These are phyloP conservation scores for Boletus hoseneyae DNA, from an alignment of 1,284 basidiomycete species.

Conservation along the genomic window DNA sequence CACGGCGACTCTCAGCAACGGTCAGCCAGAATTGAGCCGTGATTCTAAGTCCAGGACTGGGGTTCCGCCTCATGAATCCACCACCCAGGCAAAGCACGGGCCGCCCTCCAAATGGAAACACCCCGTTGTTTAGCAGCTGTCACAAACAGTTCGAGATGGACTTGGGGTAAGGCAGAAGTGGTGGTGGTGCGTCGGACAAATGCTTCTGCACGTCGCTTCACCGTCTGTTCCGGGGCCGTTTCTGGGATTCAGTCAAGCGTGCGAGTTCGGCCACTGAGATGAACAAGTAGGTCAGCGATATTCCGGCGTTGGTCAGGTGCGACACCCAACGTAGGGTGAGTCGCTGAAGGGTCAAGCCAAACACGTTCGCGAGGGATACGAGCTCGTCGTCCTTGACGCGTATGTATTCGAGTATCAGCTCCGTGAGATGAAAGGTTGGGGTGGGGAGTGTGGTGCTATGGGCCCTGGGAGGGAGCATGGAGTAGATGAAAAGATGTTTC, in stretches of 20 bases:
- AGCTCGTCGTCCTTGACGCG: conserved; percentile 11
- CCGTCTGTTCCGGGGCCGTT: conserved; percentile 8
- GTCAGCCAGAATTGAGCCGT: no score
- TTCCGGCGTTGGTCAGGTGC: conserved; percentile 3
- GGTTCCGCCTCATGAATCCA: no score
- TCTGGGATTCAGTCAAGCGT: not conserved
- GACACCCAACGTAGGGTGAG: not conserved
- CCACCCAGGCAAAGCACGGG: no score
- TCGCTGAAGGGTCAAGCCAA: conserved; percentile 4
- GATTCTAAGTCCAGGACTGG: no score
- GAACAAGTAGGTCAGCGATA: conserved; percentile 6
- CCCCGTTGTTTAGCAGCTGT: no score
- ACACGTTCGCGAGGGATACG: conserved; percentile 2
- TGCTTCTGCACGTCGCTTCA: conserved; percentile 1
- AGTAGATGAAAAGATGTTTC: conserved; percentile 3
- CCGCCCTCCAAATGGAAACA: no score
- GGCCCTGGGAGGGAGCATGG: not conserved
- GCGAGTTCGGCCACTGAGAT: not conserved
- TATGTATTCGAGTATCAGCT: not conserved
- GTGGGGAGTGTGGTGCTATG: not conserved
- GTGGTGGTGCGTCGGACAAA: not conserved
- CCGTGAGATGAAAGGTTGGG: not conserved
- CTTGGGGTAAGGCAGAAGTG: no score
- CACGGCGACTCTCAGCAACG: no score
- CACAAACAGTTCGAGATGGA: no score